Evolutionary conservation across 192 early-diverging fungal genomes (phyloP).

Genomic region (Backusella sp.): DNA sequence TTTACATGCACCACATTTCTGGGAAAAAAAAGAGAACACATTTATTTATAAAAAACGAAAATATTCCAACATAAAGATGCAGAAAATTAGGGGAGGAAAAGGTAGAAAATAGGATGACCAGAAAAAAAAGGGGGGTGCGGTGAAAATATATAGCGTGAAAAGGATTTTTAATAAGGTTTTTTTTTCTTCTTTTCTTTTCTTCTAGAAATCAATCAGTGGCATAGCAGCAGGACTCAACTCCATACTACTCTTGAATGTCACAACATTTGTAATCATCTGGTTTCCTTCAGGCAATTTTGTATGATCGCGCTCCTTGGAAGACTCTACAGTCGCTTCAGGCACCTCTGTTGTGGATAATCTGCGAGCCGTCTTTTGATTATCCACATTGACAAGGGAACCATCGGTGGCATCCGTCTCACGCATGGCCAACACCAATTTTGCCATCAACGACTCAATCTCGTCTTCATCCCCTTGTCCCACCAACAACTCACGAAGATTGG

Average conservation of each 20-base stretch:
- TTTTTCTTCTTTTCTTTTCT: not conserved
- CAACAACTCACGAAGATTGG: constrained; percentile 29
- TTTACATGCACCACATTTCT: too few relatives aligned
- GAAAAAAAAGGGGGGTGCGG: not conserved
- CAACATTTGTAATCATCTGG: constrained; percentile 42
- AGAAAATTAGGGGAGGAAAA: not conserved
- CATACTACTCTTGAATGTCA: constrained; percentile 51
- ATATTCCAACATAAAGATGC: not conserved
- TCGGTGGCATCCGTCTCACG: constrained; percentile 12
- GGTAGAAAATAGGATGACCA: not conserved
- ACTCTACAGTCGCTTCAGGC: not conserved
- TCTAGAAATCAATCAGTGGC: constrained; percentile 32
- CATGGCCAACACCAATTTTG: constrained; percentile 30
- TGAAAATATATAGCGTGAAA: not conserved
- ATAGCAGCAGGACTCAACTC: constrained; percentile 44
- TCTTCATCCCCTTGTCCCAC: constrained; percentile 33
- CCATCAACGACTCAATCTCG: constrained; percentile 28
- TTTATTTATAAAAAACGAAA: not conserved
- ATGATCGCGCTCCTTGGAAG: constrained; percentile 21
- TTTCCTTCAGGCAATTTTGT: constrained; percentile 42
- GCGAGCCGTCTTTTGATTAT: constrained; percentile 26
- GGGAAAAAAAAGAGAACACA: not conserved
- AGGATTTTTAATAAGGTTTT: not conserved
- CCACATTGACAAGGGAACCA: constrained; percentile 33
- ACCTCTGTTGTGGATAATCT: constrained; percentile 15